Percentiles rank a stretch among this genome's conserved stretches.
Conservation (phyloP, 805 yeast genomes). For the Zygoascus biomembranicola region DNA sequence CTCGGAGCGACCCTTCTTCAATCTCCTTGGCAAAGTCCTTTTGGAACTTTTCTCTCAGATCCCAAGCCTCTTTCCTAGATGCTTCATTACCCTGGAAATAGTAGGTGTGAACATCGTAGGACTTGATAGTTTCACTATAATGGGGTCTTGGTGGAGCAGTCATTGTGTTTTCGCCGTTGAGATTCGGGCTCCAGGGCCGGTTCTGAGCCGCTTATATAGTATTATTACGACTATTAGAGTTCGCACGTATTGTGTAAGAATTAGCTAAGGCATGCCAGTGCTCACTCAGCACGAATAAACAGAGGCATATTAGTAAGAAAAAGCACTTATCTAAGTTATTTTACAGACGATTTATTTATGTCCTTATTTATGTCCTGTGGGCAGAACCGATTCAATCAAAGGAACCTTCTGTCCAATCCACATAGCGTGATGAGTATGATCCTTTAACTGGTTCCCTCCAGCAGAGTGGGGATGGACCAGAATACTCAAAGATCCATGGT, state of each 20-base stretch:
- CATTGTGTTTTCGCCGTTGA: not conserved
- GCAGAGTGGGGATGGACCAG: conserved; percentile 43
- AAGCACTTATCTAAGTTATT: not conserved
- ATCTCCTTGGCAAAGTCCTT: conserved; percentile 37
- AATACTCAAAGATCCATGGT: conserved; percentile 46
- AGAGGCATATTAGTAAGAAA: not conserved
- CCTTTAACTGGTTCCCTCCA: conserved; percentile 32
- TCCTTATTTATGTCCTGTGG: not conserved
- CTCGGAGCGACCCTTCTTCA: conserved; percentile 33
- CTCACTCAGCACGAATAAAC: not conserved
- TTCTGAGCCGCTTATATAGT: no score
- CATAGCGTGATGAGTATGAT: conserved; percentile 47
- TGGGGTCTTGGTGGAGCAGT: not conserved
- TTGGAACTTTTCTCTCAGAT: conserved; percentile 34
- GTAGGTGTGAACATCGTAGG: conserved; percentile 52
- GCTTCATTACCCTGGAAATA: conserved; percentile 32
- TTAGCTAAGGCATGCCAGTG: no score
- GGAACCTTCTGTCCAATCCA: conserved; percentile 45
- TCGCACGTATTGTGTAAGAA: no score
- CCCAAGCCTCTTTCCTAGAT: conserved; percentile 31
- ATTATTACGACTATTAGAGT: no score
- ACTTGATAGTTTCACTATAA: conserved; percentile 19
- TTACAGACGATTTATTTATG: not conserved
- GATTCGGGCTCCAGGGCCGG: not conserved
- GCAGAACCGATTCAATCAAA: conserved; percentile 12